Evolutionary conservation across 2,329 filamentous ascomycete species (phyloP).

Genomic region (Scortechinia acanthostroma): DNA sequence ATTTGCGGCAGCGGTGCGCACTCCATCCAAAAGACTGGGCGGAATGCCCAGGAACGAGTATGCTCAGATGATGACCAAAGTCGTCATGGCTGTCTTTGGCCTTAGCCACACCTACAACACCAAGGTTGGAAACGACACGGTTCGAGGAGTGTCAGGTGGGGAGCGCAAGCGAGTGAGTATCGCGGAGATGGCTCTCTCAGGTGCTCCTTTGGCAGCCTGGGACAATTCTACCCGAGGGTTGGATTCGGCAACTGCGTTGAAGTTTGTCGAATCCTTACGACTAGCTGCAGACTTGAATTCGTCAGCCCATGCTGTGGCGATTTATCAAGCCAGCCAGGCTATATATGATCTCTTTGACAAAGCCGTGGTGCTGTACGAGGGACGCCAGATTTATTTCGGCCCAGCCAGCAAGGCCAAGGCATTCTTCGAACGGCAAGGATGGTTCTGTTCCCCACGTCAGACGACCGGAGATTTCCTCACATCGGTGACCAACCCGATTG

Average conservation of each 20-base stretch:
- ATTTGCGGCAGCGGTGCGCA: conserved; percentile 61
- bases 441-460: conserved; percentile 45
- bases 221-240: conserved; percentile 63
- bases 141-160: conserved; percentile 54
- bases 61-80: conserved; percentile 23
- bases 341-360: conserved; percentile 59
- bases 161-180: conserved; percentile 60
- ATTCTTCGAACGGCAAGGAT: conserved; percentile 64
- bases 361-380: conserved; percentile 59
- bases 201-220: conserved; percentile 63
- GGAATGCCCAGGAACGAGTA: conserved; percentile 51
- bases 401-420: conserved; percentile 48
- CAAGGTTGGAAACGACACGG: conserved; percentile 58
- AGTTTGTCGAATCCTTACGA: conserved; percentile 57
- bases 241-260: conserved; percentile 58
- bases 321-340: conserved; percentile 54
- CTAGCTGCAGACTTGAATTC: conserved; percentile 61
- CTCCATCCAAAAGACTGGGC: conserved; percentile 54
- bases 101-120: conserved; percentile 63
- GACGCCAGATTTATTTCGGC: conserved; percentile 64
- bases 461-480: conserved; percentile 53
- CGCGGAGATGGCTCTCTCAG: conserved; percentile 12
- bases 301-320: conserved; percentile 53
- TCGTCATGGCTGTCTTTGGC: conserved; percentile 65
- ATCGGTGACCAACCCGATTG: conserved; percentile 51